phyloP scores from a whole-genome alignment of 1,284 basidiomycete genomes.

The Rugosomyces carneus region DNA sequence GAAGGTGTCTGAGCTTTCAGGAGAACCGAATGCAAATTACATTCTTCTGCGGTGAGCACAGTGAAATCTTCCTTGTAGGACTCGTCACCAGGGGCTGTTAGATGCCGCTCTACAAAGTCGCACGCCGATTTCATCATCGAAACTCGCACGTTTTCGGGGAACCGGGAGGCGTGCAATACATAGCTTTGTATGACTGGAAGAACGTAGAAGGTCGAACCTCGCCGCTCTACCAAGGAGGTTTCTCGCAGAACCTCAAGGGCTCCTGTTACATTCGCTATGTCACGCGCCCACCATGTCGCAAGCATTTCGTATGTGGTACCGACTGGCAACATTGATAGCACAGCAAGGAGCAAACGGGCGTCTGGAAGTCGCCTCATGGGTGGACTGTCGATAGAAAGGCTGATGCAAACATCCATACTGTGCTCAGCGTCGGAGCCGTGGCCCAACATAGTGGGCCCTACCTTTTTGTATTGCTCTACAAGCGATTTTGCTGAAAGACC shows the following conservation, averaged over 20 bases:
- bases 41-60: slow-evolving; percentile 5
- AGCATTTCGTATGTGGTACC: slow-evolving; percentile 2
- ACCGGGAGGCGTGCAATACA: not conserved
- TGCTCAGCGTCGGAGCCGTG: slow-evolving; percentile 2
- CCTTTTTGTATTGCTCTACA: not conserved
- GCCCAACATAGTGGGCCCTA: not conserved
- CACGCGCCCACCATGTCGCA: slow-evolving; percentile 1
- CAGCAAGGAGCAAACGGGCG: slow-evolving; percentile 1
- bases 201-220: not conserved
- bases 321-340: not conserved
- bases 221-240: slow-evolving; percentile 5
- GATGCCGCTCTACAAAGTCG: slow-evolving; percentile 2
- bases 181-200: slow-evolving; percentile 7
- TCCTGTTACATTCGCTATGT: not conserved
- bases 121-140: slow-evolving; percentile 3
- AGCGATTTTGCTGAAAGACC: not conserved
- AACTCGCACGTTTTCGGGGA: not conserved
- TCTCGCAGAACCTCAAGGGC: slow-evolving; percentile 3
- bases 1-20: not conserved
- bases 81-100: not conserved
- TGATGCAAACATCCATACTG: slow-evolving; percentile 5
- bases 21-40: slow-evolving; percentile 7
- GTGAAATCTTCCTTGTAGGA: too few species aligned
- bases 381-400: not conserved
- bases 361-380: slow-evolving; percentile 1